Percentiles rank a stretch among this genome's conserved stretches.
Evolutionary conservation across 2,329 filamentous ascomycete species (phyloP).

Genomic region (Trichophyton schoenleinii): DNA sequence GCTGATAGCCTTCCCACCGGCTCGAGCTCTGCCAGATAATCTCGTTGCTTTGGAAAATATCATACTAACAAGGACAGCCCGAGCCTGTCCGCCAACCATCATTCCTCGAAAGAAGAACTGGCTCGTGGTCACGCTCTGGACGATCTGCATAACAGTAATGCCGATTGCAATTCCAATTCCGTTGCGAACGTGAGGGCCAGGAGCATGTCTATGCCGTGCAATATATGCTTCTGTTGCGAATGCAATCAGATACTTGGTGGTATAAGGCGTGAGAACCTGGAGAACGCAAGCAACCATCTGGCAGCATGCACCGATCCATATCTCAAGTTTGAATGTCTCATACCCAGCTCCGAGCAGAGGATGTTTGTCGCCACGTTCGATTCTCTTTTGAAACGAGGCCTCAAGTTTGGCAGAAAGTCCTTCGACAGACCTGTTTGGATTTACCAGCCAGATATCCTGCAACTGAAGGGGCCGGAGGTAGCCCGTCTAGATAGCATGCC

Average conservation of each 20-base stretch:
- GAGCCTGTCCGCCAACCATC: slow-evolving; percentile 73
- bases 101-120: slow-evolving; percentile 91
- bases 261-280: slow-evolving; percentile 74
- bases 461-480: slow-evolving; percentile 73
- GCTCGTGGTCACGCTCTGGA: slow-evolving; percentile 68
- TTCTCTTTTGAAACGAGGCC: slow-evolving; percentile 55
- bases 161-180: slow-evolving; percentile 77
- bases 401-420: slow-evolving; percentile 55
- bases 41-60: slow-evolving; percentile 91
- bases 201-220: slow-evolving; percentile 41
- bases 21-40: slow-evolving; percentile 74
- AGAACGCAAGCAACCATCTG: slow-evolving; percentile 58
- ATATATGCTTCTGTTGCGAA: slow-evolving; percentile 71
- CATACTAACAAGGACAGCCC: slow-evolving; percentile 68
- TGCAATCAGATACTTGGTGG: slow-evolving; percentile 71
- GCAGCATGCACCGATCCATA: slow-evolving; percentile 70
- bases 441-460: slow-evolving; percentile 81
- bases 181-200: slow-evolving; percentile 55
- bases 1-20: slow-evolving; percentile 51
- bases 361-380: slow-evolving; percentile 54
- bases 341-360: slow-evolving; percentile 70
- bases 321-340: slow-evolving; percentile 74
- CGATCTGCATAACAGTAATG: slow-evolving; percentile 71
- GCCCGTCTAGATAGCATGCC: slow-evolving; percentile 45
- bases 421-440: slow-evolving; percentile 63